A percentile compares a stretch with the other conserved stretches of the same genome.
Conservation (phyloP, 768 basidiomycete genomes). For the Lentinula aciculospora region DNA sequence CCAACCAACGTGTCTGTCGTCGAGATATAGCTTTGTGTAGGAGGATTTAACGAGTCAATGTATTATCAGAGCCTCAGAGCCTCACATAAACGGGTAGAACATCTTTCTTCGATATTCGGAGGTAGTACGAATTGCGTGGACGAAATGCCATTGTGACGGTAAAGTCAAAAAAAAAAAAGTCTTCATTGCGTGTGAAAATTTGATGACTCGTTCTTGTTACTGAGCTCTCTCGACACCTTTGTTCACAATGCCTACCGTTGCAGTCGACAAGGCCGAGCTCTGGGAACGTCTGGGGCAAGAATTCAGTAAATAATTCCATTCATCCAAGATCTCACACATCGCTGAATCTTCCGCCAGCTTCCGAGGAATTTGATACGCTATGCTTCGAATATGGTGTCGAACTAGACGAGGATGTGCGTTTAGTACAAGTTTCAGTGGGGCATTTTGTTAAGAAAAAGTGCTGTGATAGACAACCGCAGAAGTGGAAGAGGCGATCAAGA, state of each 20-base stretch:
- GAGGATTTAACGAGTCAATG: neutral
- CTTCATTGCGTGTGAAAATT: neutral
- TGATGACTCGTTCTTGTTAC: neutral
- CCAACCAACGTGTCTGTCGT: slow-evolving; percentile 85
- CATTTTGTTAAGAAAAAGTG: neutral
- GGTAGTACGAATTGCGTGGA: slow-evolving; percentile 74
- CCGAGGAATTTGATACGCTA: slow-evolving; percentile 91
- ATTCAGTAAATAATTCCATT: slow-evolving; percentile 54
- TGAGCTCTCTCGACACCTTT: neutral
- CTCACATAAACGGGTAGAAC: slow-evolving; percentile 78
- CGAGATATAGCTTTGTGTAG: slow-evolving; percentile 65
- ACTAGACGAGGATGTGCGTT: slow-evolving; percentile 91
- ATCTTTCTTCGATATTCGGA: slow-evolving; percentile 68
- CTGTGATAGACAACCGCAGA: slow-evolving; percentile 74
- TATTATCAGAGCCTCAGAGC: neutral
- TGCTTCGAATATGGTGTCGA: slow-evolving; percentile 98
- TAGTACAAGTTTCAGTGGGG: neutral
- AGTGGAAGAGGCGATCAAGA: slow-evolving; percentile 75
- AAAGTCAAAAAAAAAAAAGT: neutral
- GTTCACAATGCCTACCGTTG: slow-evolving; percentile 80
- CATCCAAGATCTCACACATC: slow-evolving; percentile 8
- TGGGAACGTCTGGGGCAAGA: slow-evolving; percentile 78
- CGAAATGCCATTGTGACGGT: slow-evolving; percentile 36
- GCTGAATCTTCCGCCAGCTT: slow-evolving; percentile 46
- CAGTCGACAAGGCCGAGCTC: slow-evolving; percentile 93